A percentile compares a stretch with the other conserved stretches of the same genome.
These are phyloP conservation scores for Phytopythium sindhum DNA, from an alignment of 352 stramenopile genomes.

Conservation along the genomic window DNA sequence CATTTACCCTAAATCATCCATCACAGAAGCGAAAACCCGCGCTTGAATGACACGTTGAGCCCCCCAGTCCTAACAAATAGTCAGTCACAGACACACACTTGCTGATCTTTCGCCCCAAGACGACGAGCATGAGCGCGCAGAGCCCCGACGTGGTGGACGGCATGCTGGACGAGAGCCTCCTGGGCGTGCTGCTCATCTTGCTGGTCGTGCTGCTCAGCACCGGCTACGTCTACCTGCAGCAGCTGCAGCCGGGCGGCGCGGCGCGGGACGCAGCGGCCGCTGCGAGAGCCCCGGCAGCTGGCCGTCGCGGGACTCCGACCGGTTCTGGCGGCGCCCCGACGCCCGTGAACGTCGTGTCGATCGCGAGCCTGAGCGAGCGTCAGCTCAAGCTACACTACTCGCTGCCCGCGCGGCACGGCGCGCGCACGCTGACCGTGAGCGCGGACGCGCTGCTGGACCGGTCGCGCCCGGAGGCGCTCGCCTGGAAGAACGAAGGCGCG, in stretches of 20 bases:
- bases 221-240: slow-evolving; percentile 72
- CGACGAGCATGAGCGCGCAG: slow-evolving; percentile 19
- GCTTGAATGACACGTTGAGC: too few species aligned
- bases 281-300: neutral
- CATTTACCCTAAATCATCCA: too few species aligned
- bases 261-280: neutral
- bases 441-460: slow-evolving; percentile 45
- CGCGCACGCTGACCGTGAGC: slow-evolving; percentile 67
- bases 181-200: slow-evolving; percentile 67
- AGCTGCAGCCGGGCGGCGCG: slow-evolving; percentile 30
- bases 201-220: slow-evolving; percentile 70
- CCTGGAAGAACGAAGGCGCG: slow-evolving; percentile 47
- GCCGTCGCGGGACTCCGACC: slow-evolving; percentile 12
- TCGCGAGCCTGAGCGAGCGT: slow-evolving; percentile 35
- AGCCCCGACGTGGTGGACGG: slow-evolving; percentile 44
- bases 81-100: neutral
- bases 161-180: slow-evolving; percentile 64
- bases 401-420: slow-evolving; percentile 59
- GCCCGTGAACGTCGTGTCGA: slow-evolving; percentile 30
- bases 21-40: too few species aligned
- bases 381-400: slow-evolving; percentile 56
- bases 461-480: slow-evolving; percentile 17
- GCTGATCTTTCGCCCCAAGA: slow-evolving; percentile 2
- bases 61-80: too few species aligned
- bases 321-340: slow-evolving; percentile 10